Base-by-base conservation (phyloP, 768 basidiomycete species). In the Leccinum boreale region DNA sequence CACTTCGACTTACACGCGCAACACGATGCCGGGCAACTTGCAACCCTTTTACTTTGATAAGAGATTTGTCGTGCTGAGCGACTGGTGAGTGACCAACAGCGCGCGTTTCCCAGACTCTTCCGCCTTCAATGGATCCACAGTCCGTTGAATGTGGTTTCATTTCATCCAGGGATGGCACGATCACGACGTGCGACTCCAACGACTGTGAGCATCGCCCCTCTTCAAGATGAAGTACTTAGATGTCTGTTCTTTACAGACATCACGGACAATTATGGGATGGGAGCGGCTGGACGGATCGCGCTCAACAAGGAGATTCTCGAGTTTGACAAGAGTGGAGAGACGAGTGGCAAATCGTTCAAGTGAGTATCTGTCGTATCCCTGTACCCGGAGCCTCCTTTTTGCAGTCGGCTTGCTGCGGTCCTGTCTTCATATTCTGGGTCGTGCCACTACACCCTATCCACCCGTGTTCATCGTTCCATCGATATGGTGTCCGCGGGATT, bases 151-250 rank as follows among this genome's bases (percentile, higher is more conserved):
- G 19, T 19, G 42, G 19, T 44, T 19, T 44, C 11, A 44, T 44
- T 44, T 44, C 42, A 44, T 19, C 70, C 17, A 48, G 90, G 91
- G 90, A 93, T 76, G 90, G 90, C 65, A 98, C 94, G 14, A 96
- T 98, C 75, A 96, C 94, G 3, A 93, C 83, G 42, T 84, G 82
- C 67, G 94, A 98, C 70, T 93, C 91, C 7, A 98, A 98, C 72
- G 94, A 97, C 66, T 94, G 90, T 93, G 69, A 60, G 85, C 24
- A 14, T 3, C 12, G 11, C 50, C n/a, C 10, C 9, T 35, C n/a
- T n/a, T 61, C 33, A 29, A 31, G 31, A 50, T 12, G 51, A 21
- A 3, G 3, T 3, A 26, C 21, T 42, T 31, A 21, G 24, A 24
- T 35, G 6, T n/a, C 33, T 14, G 28, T 19, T 23, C 26, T 39